phyloP scores from a whole-genome alignment of 2,329 filamentous ascomycete species.

The Colletotrichum noveboracense region DNA sequence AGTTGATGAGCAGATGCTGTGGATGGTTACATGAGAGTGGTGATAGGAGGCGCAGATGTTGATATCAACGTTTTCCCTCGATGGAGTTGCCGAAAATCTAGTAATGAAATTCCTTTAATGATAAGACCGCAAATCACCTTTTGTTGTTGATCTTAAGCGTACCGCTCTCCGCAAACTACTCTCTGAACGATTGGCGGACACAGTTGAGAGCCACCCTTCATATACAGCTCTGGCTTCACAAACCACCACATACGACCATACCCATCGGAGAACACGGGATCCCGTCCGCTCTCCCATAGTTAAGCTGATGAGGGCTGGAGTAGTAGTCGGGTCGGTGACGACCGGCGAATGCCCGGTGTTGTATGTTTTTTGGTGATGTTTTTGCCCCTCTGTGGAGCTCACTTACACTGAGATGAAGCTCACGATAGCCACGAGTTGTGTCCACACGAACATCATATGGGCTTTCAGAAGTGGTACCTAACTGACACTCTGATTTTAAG shows the following conservation, averaged over 20 bases:
- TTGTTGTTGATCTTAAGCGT: fast-evolving
- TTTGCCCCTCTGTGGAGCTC: neutral
- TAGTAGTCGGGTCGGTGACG: conserved; percentile 13
- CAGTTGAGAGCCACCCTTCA: neutral
- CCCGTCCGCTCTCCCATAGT: conserved; percentile 14
- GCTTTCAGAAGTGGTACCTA: neutral
- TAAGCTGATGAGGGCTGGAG: conserved; percentile 1
- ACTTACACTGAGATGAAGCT: neutral
- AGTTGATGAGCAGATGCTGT: neutral
- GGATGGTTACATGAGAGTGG: neutral
- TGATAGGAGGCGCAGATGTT: neutral
- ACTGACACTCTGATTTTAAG: neutral
- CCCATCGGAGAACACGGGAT: conserved; percentile 9
- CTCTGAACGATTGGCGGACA: neutral
- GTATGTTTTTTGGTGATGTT: conserved; percentile 1
- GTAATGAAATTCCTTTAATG: neutral
- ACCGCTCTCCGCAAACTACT: neutral
- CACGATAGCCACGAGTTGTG: neutral
- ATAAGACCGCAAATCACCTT: neutral
- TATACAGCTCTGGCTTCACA: neutral
- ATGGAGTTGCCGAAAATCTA: neutral
- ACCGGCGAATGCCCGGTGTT: conserved; percentile 13
- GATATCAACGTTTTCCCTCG: neutral
- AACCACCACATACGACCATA: conserved; percentile 3
- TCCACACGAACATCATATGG: neutral